Conservation (phyloP, 2,329 filamentous ascomycete species). For the Aspergillus pseudoviridinutans region DNA sequence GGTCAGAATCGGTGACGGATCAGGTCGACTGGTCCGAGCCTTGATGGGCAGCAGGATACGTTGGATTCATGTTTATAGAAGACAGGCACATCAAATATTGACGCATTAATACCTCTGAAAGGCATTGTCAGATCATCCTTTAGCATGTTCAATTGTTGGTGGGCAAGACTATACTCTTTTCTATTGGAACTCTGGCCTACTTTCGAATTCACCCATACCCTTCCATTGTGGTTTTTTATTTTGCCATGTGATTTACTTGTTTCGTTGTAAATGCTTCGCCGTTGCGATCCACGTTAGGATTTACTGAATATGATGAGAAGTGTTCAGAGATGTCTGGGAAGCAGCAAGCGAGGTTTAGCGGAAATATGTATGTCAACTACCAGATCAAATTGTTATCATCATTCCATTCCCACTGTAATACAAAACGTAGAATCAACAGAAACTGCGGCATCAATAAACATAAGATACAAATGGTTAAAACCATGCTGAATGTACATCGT, state of each 20-base stretch:
- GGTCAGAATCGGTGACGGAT: conserved; percentile 70
- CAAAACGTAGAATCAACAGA: no score
- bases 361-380: no score
- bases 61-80: background rate
- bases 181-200: background rate
- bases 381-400: no score
- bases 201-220: background rate
- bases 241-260: no score
- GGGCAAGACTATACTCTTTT: background rate
- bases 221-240: background rate
- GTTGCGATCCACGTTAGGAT: background rate
- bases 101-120: background rate
- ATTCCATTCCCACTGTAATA: no score
- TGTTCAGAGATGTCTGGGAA: no score
- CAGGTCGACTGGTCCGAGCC: conserved; percentile 97
- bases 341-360: no score
- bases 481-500: no score
- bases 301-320: background rate
- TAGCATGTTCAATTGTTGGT: background rate
- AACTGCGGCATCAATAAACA: no score
- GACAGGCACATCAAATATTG: background rate
- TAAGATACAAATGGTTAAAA: no score
- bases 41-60: conserved; percentile 15
- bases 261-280: background rate
- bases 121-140: background rate